These are phyloP conservation scores for Sporothrix pseudoabietina DNA, from an alignment of 2,329 filamentous ascomycete genomes.

Conservation along the genomic window DNA sequence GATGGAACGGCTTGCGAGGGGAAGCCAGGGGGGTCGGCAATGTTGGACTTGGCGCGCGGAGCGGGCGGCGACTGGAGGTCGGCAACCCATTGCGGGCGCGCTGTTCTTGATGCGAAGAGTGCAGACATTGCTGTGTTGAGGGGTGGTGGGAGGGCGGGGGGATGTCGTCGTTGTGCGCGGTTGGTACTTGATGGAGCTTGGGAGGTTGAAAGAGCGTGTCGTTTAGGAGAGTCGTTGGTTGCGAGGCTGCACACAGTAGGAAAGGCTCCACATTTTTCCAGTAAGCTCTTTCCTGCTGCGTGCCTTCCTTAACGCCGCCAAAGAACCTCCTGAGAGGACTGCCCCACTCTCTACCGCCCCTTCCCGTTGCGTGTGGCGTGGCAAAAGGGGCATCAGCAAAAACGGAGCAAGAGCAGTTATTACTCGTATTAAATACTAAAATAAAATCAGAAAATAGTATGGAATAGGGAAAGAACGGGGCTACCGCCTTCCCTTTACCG, in stretches of 20 bases:
- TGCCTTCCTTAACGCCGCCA: background rate
- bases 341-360: constrained; percentile 25
- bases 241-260: background rate
- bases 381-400: constrained; percentile 20
- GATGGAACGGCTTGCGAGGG: constrained; percentile 53
- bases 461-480: constrained; percentile 19
- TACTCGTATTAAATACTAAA: constrained; percentile 5
- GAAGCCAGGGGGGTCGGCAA: constrained; percentile 87
- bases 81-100: constrained; percentile 75
- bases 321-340: background rate
- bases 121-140: constrained; percentile 37
- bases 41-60: constrained; percentile 66
- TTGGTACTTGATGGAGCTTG: background rate
- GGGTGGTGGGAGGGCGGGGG: background rate
- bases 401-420: constrained; percentile 12
- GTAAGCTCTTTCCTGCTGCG: background rate
- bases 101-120: constrained; percentile 31
- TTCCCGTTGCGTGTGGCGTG: constrained; percentile 27
- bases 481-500: constrained; percentile 1
- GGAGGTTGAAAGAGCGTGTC: background rate
- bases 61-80: constrained; percentile 73
- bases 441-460: constrained; percentile 15
- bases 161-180: background rate
- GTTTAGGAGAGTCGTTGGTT: background rate
- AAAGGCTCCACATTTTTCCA: constrained; percentile 7